Percentiles rank a stretch among this genome's conserved stretches.
Conservation (phyloP, 1,284 basidiomycete genomes). For the Ustilago lituana region DNA sequence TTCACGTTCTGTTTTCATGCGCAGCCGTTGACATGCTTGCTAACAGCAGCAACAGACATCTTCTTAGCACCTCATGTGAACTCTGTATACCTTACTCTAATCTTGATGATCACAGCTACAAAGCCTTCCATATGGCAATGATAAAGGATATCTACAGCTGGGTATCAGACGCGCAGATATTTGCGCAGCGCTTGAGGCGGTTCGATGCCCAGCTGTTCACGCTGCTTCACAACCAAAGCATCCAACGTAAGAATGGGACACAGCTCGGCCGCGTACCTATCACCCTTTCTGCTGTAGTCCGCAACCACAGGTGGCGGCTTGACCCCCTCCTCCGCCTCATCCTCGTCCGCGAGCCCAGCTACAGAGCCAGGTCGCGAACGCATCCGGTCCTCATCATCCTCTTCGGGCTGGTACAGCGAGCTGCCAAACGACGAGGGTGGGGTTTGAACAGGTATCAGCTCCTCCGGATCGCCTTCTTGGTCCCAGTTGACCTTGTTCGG, state of each 20-base stretch:
- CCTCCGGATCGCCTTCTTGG: slow-evolving; percentile 54
- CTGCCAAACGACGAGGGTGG: slow-evolving; percentile 45
- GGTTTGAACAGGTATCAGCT: slow-evolving; percentile 54
- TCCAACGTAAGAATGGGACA: slow-evolving; percentile 41
- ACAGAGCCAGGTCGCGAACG: slow-evolving; percentile 46
- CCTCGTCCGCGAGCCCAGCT: slow-evolving; percentile 12
- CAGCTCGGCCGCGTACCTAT: slow-evolving; percentile 38
- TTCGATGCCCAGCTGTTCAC: slow-evolving; percentile 23
- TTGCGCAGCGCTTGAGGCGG: slow-evolving; percentile 26
- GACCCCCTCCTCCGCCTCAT: slow-evolving; percentile 7
- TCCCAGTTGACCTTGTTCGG: slow-evolving; percentile 45
- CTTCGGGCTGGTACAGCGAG: slow-evolving; percentile 20
- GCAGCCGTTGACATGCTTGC: no score
- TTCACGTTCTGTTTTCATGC: no score
- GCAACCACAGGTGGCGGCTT: slow-evolving; percentile 54
- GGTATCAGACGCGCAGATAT: slow-evolving; percentile 16
- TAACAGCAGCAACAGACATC: no score
- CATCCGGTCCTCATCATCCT: slow-evolving; percentile 42
- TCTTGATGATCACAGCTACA: no score
- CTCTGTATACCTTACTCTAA: slow-evolving; percentile 8
- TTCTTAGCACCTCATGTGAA: no score
- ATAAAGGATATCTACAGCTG: no score
- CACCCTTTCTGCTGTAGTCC: slow-evolving; percentile 51
- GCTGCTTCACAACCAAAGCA: slow-evolving; percentile 24
- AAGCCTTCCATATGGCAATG: no score